A percentile compares a stretch with the other conserved stretches of the same genome.
phyloP scores from a whole-genome alignment of 208 protist genomes.

The Leishmania aethiopica region DNA sequence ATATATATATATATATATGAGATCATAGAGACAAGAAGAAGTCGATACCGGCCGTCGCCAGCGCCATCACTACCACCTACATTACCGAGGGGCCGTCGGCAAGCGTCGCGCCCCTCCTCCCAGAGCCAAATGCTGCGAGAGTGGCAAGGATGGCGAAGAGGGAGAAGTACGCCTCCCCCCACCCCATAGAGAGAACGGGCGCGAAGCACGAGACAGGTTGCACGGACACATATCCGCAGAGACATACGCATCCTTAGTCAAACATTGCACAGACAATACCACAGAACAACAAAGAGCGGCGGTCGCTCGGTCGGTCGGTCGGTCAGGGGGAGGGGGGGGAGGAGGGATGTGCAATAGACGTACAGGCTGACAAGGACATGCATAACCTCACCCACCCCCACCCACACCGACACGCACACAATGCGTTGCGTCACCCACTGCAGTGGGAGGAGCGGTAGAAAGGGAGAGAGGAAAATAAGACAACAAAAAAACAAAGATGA shows the following conservation, averaged over 20 bases:
- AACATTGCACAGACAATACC: neutral
- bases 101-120: too few relatives aligned
- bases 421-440: neutral
- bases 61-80: neutral
- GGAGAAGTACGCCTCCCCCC: neutral
- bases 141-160: neutral
- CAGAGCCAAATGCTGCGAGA: neutral
- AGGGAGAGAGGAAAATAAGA: too few relatives aligned
- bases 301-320: neutral
- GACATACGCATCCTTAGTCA: neutral
- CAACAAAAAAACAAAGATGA: neutral
- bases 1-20: neutral
- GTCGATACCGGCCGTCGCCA: neutral
- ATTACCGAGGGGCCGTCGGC: neutral
- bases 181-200: neutral
- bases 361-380: neutral
- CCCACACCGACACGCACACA: neutral
- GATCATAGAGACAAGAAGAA: neutral
- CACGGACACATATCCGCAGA: neutral
- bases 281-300: neutral
- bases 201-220: neutral
- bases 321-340: neutral
- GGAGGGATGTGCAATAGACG: neutral
- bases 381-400: neutral
- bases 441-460: neutral